Base-by-base conservation (phyloP, 768 basidiomycete species). In the Phaeotremella skinneri region DNA sequence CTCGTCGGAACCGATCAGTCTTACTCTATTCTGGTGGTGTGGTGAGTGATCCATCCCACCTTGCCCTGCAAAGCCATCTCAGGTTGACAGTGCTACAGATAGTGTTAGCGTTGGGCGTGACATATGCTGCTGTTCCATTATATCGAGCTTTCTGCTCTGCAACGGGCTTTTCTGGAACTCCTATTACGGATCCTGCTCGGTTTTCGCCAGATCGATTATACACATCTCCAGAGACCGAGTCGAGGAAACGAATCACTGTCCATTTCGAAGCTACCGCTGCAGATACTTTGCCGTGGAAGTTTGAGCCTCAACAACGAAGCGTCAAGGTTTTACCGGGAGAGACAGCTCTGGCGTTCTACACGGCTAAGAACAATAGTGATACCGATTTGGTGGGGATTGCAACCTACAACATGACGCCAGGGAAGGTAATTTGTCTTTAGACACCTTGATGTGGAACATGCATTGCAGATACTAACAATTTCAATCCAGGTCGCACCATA, bases 401-500 rank as follows among this genome's bases (percentile, higher is more conserved):
- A 31, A 98, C 96, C 4, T 99, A 99, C 76, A 99, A 98, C 78
- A 94, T 97, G 62, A 94, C 93, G 0, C 96, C 96, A n/a, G 90
- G 91, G 73, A 83, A 93, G 76, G 94, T 96, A 72, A 47, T 87
- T 80, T 7, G 5, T 25, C 32, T 7, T n/a, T 39, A 9, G 37
- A 39, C 37, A 39, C n/a, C 37, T 9, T 9, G 37, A 39, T 39
- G n/a, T 39, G 45, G 21, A 9, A 26, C 25, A 41, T 41, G 13
- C 13, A 26, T 26, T 7, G 17, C 45, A 47, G n/a, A 47, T 11
- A n/a, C 37, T 41, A 11, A 11, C 9, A 29, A 13, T 48, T 48
- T 25, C 13, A 23, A 25, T 17, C 23, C 70, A 97, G 94, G 83
- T 98, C 66, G 96, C 96, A 7, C 92, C 94, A 0, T 98, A 98